Evolutionary conservation across 768 basidiomycete genomes (phyloP).

Genomic region (Galerina sulciceps): DNA sequence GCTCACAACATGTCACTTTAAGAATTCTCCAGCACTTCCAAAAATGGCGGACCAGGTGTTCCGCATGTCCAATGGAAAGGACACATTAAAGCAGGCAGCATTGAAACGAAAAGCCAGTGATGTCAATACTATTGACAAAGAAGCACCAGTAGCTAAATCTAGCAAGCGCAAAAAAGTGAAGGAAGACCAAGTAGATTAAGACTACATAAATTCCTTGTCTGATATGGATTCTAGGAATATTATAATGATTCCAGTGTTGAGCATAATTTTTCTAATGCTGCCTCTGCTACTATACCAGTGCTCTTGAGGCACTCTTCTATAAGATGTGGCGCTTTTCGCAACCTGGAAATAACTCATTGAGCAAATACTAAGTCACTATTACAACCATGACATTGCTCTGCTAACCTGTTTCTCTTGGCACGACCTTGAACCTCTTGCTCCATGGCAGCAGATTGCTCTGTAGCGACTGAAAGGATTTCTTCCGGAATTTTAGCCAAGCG

Average conservation of each 20-base stretch:
- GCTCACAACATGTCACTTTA: conserved; percentile 63
- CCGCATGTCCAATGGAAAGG: conserved; percentile 16
- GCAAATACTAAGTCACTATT: not conserved
- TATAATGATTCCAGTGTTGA: conserved; percentile 26
- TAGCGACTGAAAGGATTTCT: conserved; percentile 64
- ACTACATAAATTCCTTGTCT: conserved; percentile 19
- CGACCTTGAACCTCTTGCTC: conserved; percentile 55
- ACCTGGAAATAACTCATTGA: conserved; percentile 8
- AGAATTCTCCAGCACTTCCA: conserved; percentile 61
- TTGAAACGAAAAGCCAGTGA: conserved; percentile 35
- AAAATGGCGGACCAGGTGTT: conserved; percentile 69
- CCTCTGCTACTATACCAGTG: conserved; percentile 17
- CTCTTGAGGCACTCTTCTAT: conserved; percentile 28
- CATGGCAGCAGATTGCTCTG: conserved; percentile 56
- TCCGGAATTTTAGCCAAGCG: conserved; percentile 85
- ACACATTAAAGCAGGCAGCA: conserved; percentile 21
- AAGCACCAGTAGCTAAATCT: conserved; percentile 16
- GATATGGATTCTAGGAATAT: conserved; percentile 8
- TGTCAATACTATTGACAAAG: conserved; percentile 23
- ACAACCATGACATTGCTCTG: not conserved
- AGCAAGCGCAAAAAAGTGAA: conserved; percentile 48
- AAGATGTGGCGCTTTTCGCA: conserved; percentile 29
- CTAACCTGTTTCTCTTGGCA: conserved; percentile 53
- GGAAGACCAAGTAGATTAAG: conserved; percentile 31
- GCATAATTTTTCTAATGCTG: conserved; percentile 31